Evolutionary conservation across 2,329 filamentous ascomycete genomes (phyloP).

Genomic region (Cephalotrichum gorgonifer): DNA sequence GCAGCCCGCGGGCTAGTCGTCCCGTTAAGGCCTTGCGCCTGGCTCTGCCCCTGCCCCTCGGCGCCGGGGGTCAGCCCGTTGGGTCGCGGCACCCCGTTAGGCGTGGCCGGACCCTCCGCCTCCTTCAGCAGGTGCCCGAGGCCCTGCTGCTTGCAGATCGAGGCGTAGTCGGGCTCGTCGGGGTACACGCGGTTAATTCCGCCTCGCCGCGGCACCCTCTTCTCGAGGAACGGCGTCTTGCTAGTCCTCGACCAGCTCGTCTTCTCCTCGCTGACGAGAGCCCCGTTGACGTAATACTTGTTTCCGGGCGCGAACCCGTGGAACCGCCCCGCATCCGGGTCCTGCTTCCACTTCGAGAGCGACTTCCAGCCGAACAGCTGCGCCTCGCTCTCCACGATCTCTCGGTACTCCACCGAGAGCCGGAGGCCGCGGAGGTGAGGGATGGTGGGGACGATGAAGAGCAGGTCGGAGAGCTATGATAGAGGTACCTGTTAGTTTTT

Average conservation of each 20-base stretch:
- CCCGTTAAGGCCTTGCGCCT: neutral
- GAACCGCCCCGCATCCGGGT: conserved; percentile 42
- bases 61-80: conserved; percentile 26
- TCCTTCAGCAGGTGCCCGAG: conserved; percentile 39
- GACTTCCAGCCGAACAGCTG: conserved; percentile 29
- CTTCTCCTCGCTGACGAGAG: conserved; percentile 39
- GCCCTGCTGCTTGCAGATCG: conserved; percentile 46
- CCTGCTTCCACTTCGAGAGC: conserved; percentile 46
- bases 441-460: conserved; percentile 45
- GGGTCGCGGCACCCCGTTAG: conserved; percentile 29
- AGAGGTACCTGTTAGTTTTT: neutral
- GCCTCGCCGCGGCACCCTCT: conserved; percentile 39
- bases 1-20: neutral
- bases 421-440: conserved; percentile 47
- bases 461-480: conserved; percentile 47
- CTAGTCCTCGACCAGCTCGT: conserved; percentile 36
- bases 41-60: neutral
- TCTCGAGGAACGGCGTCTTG: conserved; percentile 43
- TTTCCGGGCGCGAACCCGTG: conserved; percentile 44
- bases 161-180: conserved; percentile 46
- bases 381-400: conserved; percentile 42
- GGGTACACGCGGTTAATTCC: conserved; percentile 41
- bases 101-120: conserved; percentile 3
- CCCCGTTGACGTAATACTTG: conserved; percentile 49
- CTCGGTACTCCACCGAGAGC: conserved; percentile 48